phyloP scores from a whole-genome alignment of 2,329 filamentous ascomycete genomes.

The Aspergillus quadrilineatus region DNA sequence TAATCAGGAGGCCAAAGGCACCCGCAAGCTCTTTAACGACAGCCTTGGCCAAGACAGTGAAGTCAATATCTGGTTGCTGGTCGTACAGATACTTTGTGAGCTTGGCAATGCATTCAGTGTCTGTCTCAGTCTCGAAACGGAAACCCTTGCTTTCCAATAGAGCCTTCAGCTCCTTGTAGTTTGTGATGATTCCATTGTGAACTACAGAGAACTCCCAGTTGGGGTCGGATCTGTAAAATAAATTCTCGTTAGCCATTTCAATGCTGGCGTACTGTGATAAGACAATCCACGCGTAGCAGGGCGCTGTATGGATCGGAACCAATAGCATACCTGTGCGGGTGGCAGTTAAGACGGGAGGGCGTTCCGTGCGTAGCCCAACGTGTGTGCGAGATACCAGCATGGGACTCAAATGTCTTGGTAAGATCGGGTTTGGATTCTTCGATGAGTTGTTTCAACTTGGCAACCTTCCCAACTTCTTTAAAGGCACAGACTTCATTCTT shows the following conservation, averaged over 20 bases:
- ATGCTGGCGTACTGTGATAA: too few species aligned
- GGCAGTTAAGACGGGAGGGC: slow-evolving; percentile 93
- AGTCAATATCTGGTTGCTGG: slow-evolving; percentile 88
- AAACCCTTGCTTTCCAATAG: slow-evolving; percentile 92
- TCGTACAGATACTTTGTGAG: slow-evolving; percentile 98
- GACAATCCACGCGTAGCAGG: neutral
- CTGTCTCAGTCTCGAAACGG: slow-evolving; percentile 98
- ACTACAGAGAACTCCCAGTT: slow-evolving; percentile 96
- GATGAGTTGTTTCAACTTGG: slow-evolving; percentile 91
- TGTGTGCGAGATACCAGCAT: slow-evolving; percentile 98
- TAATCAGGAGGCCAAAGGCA: slow-evolving; percentile 94
- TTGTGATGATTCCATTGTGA: slow-evolving; percentile 99
- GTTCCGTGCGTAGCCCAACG: slow-evolving; percentile 97
- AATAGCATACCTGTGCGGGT: slow-evolving; percentile 81
- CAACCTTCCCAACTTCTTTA: slow-evolving; percentile 99
- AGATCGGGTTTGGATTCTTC: slow-evolving; percentile 78
- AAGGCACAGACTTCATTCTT: slow-evolving; percentile 96
- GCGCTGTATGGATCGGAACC: neutral
- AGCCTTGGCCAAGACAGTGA: slow-evolving; percentile 94
- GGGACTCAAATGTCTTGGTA: slow-evolving; percentile 93
- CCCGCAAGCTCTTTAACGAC: slow-evolving; percentile 98
- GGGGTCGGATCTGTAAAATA: slow-evolving; percentile 71
- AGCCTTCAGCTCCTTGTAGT: slow-evolving; percentile 99
- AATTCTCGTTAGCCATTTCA: too few species aligned
- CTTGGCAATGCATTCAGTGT: slow-evolving; percentile 99